Evolutionary conservation across 331 rosid genomes (phyloP).

Genomic region (Malus hybrid): DNA sequence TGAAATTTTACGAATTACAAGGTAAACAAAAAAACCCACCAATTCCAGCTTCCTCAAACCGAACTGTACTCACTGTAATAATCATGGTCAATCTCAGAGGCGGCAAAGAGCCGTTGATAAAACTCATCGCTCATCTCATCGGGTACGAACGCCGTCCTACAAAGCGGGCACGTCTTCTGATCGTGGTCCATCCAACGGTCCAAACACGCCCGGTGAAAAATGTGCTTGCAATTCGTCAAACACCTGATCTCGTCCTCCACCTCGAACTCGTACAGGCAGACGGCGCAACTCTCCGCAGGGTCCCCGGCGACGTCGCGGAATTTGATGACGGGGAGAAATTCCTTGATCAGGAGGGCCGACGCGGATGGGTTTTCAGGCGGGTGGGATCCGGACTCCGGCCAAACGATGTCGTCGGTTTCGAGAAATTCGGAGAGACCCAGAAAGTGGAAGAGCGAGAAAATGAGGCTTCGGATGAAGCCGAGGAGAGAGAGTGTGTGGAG

Average conservation of each 20-base stretch:
- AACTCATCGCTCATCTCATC: conserved; percentile 58
- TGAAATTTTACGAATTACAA: neutral
- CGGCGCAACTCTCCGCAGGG: conserved; percentile 55
- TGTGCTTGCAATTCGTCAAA: conserved; percentile 73
- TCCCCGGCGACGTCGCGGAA: conserved; percentile 30
- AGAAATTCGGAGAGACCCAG: conserved; percentile 74
- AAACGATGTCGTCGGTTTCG: conserved; percentile 44
- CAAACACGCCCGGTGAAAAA: conserved; percentile 70
- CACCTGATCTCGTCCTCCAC: conserved; percentile 75
- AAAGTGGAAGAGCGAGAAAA: conserved; percentile 47
- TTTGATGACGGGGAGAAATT: conserved; percentile 54
- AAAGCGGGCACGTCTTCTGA: conserved; percentile 84
- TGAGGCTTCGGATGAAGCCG: conserved; percentile 55
- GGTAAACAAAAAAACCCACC: neutral
- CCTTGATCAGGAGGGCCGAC: conserved; percentile 65
- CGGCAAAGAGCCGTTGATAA: conserved; percentile 80
- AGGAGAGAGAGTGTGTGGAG: conserved; percentile 63
- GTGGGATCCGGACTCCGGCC: conserved; percentile 25
- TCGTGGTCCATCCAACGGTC: conserved; percentile 99
- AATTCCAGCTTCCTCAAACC: conserved; percentile 16
- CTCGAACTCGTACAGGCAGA: conserved; percentile 67
- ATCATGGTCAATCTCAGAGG: conserved; percentile 28
- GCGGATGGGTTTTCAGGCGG: conserved; percentile 32
- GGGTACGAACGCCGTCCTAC: conserved; percentile 70
- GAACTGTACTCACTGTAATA: conserved; percentile 41